phyloP scores from a whole-genome alignment of 331 rosid genomes.

The Malus hybrid region DNA sequence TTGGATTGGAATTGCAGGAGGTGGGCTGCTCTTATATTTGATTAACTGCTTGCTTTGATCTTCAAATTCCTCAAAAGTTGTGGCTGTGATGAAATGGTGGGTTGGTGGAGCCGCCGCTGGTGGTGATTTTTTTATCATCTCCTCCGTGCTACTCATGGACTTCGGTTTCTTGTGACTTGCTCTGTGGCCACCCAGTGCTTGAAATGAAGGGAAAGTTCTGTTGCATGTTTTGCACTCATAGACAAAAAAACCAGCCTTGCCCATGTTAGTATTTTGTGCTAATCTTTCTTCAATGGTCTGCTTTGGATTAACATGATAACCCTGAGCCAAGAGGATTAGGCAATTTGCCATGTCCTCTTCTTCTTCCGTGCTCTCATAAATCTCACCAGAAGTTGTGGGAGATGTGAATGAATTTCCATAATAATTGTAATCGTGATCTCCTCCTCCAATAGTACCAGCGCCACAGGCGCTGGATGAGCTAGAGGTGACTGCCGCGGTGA shows the following conservation, averaged over 20 bases:
- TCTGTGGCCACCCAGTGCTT: conserved; percentile 94
- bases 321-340: conserved; percentile 77
- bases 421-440: conserved; percentile 8
- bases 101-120: background rate
- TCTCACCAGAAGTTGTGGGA: conserved; percentile 20
- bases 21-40: background rate
- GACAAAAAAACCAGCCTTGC: conserved; percentile 25
- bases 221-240: conserved; percentile 95
- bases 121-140: conserved; percentile 9
- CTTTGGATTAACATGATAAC: background rate
- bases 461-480: conserved; percentile 44
- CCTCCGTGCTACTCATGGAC: conserved; percentile 12
- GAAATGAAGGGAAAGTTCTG: conserved; percentile 80
- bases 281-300: background rate
- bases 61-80: background rate
- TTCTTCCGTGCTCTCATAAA: conserved; percentile 48
- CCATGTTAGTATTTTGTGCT: background rate
- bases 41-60: background rate
- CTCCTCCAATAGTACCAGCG: background rate
- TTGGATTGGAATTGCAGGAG: conserved; percentile 21
- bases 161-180: conserved; percentile 85
- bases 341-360: conserved; percentile 98
- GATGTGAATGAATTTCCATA: conserved; percentile 42
- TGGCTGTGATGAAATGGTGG: background rate
- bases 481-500: conserved; percentile 10